Percentiles rank a stretch among this genome's conserved stretches.
These are phyloP conservation scores for Trichosanthes cucumerina DNA, from an alignment of 306 rosid genomes.

Conservation along the genomic window DNA sequence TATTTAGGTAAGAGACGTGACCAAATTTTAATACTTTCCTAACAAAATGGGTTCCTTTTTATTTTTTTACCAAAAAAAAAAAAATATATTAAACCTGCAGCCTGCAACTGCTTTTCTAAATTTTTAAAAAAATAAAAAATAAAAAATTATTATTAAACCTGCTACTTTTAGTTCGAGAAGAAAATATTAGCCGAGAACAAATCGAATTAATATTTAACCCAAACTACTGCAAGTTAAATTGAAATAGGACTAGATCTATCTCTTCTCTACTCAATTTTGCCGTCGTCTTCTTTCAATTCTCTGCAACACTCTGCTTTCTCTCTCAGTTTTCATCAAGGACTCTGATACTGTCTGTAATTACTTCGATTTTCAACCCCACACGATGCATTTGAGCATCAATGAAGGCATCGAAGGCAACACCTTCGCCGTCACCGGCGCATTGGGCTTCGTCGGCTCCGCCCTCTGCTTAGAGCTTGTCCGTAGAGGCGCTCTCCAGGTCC, in stretches of 20 bases:
- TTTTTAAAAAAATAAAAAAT: too few relatives aligned
- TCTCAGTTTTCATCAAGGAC: not conserved
- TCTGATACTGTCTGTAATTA: not conserved
- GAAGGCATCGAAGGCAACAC: slow-evolving; percentile 73
- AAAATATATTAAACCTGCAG: not conserved
- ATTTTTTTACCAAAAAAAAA: not conserved
- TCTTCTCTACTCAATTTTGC: not conserved
- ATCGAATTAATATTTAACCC: not conserved
- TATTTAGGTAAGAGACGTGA: too few relatives aligned
- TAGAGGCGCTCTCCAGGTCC: slow-evolving; percentile 62
- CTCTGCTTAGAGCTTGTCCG: slow-evolving; percentile 77
- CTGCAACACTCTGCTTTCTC: not conserved
- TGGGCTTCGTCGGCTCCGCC: slow-evolving; percentile 78
- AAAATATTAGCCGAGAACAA: not conserved
- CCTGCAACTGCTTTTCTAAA: too few relatives aligned
- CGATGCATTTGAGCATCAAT: slow-evolving; percentile 76
- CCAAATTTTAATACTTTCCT: not conserved
- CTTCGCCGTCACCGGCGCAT: slow-evolving; percentile 78
- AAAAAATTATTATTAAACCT: not conserved
- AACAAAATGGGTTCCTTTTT: not conserved
- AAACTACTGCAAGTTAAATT: not conserved
- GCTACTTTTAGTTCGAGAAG: not conserved
- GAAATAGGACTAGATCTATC: not conserved
- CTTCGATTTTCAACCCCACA: not conserved
- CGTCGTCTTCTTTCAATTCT: not conserved